Conservation (phyloP, 2,329 filamentous ascomycete genomes). For the Cladosporium sp. region DNA sequence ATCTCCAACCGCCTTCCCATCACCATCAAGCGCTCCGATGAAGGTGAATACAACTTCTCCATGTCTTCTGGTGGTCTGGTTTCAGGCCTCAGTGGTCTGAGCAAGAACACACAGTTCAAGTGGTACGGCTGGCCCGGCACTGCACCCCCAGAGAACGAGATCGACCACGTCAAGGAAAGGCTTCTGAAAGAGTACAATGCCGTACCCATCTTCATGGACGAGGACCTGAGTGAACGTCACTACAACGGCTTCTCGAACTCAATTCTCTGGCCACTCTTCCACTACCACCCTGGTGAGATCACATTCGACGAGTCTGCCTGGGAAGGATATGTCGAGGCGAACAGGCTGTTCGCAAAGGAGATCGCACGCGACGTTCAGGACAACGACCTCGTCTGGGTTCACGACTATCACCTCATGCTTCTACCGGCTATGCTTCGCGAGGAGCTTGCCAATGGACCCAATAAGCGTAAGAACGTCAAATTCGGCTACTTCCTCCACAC, state of each 20-base stretch:
- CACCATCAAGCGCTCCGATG: conserved; percentile 89
- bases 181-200: conserved; percentile 85
- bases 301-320: conserved; percentile 95
- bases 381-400: conserved; percentile 94
- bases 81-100: conserved; percentile 83
- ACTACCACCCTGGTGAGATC: conserved; percentile 97
- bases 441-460: conserved; percentile 63
- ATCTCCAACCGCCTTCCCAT: conserved; percentile 94
- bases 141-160: conserved; percentile 82
- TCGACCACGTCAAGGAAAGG: conserved; percentile 67
- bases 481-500: conserved; percentile 98
- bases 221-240: conserved; percentile 88
- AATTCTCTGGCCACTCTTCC: conserved; percentile 97
- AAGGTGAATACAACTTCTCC: conserved; percentile 87
- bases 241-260: conserved; percentile 99
- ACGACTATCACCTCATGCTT: conserved; percentile 98
- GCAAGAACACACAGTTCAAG: conserved; percentile 89
- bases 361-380: conserved; percentile 85
- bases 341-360: conserved; percentile 83
- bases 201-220: conserved; percentile 86
- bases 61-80: conserved; percentile 97
- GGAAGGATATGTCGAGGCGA: conserved; percentile 89
- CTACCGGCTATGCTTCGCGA: conserved; percentile 92
- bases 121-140: conserved; percentile 99
- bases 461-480: conserved; percentile 79